Conservation (phyloP, 2,329 filamentous ascomycete species). For the Polytolypa hystricis region DNA sequence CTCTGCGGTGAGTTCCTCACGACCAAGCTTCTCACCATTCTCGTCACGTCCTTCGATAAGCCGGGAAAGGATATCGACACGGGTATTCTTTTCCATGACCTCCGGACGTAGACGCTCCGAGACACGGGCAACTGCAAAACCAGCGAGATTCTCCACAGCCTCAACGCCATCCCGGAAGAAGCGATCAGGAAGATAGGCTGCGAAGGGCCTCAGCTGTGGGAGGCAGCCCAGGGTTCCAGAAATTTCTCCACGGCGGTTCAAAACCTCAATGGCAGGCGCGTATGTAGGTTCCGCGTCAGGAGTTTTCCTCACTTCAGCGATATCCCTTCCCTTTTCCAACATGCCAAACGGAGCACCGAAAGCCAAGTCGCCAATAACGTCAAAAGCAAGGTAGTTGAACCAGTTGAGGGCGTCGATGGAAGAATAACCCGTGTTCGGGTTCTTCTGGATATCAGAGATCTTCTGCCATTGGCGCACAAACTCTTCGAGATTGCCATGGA, state of each 20-base stretch:
- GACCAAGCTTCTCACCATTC: conserved; percentile 61
- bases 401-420: conserved; percentile 64
- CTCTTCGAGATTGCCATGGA: conserved; percentile 64
- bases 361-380: conserved; percentile 51
- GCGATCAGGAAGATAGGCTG: conserved; percentile 66
- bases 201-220: conserved; percentile 66
- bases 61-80: conserved; percentile 69
- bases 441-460: conserved; percentile 40
- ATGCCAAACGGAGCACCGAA: conserved; percentile 76
- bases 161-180: conserved; percentile 67
- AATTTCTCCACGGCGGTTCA: conserved; percentile 81
- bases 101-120: conserved; percentile 60
- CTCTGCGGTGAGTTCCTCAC: conserved; percentile 75
- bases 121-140: conserved; percentile 78
- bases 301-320: conserved; percentile 58
- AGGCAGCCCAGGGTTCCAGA: conserved; percentile 67
- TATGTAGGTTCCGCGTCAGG: conserved; percentile 54
- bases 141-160: conserved; percentile 69
- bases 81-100: conserved; percentile 46
- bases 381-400: conserved; percentile 61
- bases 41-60: conserved; percentile 81
- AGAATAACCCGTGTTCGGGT: conserved; percentile 44
- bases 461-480: conserved; percentile 65
- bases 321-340: conserved; percentile 63
- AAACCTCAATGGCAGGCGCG: conserved; percentile 71